phyloP scores from a whole-genome alignment of 2,329 filamentous ascomycete species.

The Trichophaea hybrida region DNA sequence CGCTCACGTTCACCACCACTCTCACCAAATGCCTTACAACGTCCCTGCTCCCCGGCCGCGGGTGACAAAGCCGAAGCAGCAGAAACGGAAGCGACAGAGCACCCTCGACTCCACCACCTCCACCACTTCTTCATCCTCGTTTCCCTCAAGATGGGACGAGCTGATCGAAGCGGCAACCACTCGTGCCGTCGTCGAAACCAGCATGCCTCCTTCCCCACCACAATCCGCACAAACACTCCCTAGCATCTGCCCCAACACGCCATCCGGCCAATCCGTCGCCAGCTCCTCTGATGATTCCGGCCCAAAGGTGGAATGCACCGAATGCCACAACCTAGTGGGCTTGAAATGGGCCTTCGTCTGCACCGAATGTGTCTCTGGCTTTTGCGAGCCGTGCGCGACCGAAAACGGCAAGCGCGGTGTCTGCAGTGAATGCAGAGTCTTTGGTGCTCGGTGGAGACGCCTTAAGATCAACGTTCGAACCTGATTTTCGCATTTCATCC shows the following conservation, averaged over 20 bases:
- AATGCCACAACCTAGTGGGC: conserved; percentile 62
- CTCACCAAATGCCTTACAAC: neutral
- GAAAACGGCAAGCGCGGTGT: conserved; percentile 59
- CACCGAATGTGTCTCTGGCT: conserved; percentile 87
- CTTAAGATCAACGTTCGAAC: conserved; percentile 64
- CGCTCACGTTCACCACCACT: conserved; percentile 1
- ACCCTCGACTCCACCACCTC: conserved; percentile 9
- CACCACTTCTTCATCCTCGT: conserved; percentile 18
- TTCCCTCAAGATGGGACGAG: conserved; percentile 71
- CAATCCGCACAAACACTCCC: conserved; percentile 12
- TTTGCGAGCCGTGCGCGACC: conserved; percentile 79
- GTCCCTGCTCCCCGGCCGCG: neutral
- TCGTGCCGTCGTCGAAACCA: conserved; percentile 73
- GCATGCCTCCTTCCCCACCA: conserved; percentile 12
- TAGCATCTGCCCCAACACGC: conserved; percentile 17
- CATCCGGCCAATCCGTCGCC: conserved; percentile 10
- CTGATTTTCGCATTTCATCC: neutral
- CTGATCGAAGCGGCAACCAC: conserved; percentile 88
- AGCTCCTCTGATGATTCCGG: conserved; percentile 9
- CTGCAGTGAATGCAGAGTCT: conserved; percentile 64
- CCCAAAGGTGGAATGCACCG: conserved; percentile 70
- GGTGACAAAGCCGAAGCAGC: neutral
- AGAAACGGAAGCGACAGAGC: conserved; percentile 19
- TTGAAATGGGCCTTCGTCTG: conserved; percentile 81
- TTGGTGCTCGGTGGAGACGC: conserved; percentile 67